Evolutionary conservation across 2,329 filamentous ascomycete genomes (phyloP).

Genomic region (Coniosporium tulheliwenetii): DNA sequence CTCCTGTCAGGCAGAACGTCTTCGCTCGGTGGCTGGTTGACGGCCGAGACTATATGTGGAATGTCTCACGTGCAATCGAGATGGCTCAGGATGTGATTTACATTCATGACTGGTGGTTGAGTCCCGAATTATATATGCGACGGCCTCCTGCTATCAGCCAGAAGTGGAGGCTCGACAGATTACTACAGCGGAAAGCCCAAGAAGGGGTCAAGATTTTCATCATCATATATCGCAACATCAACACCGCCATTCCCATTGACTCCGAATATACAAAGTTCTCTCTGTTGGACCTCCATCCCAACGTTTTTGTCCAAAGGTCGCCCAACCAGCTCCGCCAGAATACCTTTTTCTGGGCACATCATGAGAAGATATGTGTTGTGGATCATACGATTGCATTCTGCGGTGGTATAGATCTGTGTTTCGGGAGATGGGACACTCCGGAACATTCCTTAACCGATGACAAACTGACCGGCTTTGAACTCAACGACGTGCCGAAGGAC

Average conservation of each 20-base stretch:
- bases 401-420: constrained; percentile 90
- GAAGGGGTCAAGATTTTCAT: constrained; percentile 97
- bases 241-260: constrained; percentile 92
- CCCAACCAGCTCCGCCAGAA: constrained; percentile 98
- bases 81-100: constrained; percentile 97
- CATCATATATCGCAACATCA: constrained; percentile 95
- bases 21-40: constrained; percentile 96
- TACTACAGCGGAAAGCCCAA: constrained; percentile 83
- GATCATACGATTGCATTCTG: constrained; percentile 94
- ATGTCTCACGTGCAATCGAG: constrained; percentile 87
- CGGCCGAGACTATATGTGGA: constrained; percentile 98
- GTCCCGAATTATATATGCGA: constrained; percentile 88
- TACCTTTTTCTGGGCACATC: constrained; percentile 98
- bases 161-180: constrained; percentile 87
- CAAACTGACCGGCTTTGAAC: constrained; percentile 87
- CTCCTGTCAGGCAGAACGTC: constrained; percentile 70
- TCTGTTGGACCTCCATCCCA: constrained; percentile 84
- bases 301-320: constrained; percentile 89
- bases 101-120: constrained; percentile 99
- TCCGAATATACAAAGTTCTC: constrained; percentile 98
- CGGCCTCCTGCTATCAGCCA: constrained; percentile 90
- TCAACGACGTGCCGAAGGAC: constrained; percentile 62
- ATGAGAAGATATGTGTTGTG: constrained; percentile 94
- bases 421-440: constrained; percentile 93
- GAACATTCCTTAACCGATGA: constrained; percentile 85